Conservation (phyloP, 1,284 basidiomycete genomes). For the Malassezia restricta region DNA sequence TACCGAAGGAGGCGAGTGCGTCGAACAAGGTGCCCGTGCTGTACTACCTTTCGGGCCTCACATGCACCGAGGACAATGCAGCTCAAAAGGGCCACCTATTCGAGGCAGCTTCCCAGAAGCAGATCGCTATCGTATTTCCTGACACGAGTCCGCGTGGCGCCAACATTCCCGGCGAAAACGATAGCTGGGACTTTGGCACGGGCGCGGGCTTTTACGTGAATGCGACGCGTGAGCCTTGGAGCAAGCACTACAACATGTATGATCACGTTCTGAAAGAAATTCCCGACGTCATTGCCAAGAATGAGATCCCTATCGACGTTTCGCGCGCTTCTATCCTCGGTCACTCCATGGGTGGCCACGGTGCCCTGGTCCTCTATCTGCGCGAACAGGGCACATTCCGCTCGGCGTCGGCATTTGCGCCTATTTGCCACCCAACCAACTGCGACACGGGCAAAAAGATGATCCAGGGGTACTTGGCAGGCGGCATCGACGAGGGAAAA, state of each 20-base stretch:
- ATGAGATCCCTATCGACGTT: conserved; percentile 27
- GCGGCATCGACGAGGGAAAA: conserved; percentile 63
- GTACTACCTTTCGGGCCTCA: conserved; percentile 80
- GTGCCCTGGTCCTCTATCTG: conserved; percentile 82
- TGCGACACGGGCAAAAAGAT: conserved; percentile 88
- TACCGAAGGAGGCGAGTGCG: conserved; percentile 57
- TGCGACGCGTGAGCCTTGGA: conserved; percentile 38
- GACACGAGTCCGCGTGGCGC: conserved; percentile 92
- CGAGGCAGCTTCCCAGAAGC: conserved; percentile 25
- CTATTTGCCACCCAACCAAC: conserved; percentile 74
- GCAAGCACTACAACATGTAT: conserved; percentile 39
- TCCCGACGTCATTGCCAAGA: conserved; percentile 19
- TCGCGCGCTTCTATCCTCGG: conserved; percentile 29
- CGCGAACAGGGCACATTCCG: conserved; percentile 58
- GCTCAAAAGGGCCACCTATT: conserved; percentile 42
- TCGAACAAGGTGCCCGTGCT: conserved; percentile 59
- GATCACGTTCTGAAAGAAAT: conserved; percentile 31
- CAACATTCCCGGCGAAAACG: conserved; percentile 68
- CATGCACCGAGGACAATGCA: conserved; percentile 90
- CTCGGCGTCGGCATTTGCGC: conserved; percentile 85
- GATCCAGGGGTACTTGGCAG: conserved; percentile 67
- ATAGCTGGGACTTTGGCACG: conserved; percentile 57
- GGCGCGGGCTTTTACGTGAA: conserved; percentile 44
- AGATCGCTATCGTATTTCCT: conserved; percentile 83
- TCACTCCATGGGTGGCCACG: conserved; percentile 81